phyloP scores from a whole-genome alignment of 2,329 filamentous ascomycete genomes.

The Aspergillus sp. region DNA sequence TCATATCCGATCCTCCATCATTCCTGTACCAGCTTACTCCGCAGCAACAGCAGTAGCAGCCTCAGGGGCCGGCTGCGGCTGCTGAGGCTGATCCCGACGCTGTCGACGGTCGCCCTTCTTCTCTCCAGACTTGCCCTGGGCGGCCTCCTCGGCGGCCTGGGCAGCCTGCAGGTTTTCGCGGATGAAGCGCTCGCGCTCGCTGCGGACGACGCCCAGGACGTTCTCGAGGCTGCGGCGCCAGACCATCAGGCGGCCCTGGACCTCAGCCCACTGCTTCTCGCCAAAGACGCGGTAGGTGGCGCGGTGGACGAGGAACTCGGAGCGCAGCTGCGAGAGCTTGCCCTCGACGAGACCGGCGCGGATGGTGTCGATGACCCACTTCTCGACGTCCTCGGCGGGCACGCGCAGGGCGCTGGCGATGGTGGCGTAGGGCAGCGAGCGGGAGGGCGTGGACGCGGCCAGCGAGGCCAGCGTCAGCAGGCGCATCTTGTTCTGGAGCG shows the following conservation, averaged over 20 bases:
- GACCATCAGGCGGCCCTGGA: slow-evolving; percentile 83
- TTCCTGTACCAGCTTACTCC: slow-evolving; percentile 1
- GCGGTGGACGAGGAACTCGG: slow-evolving; percentile 92
- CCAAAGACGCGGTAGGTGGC: slow-evolving; percentile 96
- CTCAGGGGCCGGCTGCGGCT: slow-evolving; percentile 3
- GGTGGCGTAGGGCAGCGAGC: slow-evolving; percentile 81
- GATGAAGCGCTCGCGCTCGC: slow-evolving; percentile 77
- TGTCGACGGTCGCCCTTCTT: slow-evolving; percentile 33
- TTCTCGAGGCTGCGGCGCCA: slow-evolving; percentile 80
- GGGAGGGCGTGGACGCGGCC: slow-evolving; percentile 76
- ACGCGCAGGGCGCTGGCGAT: slow-evolving; percentile 86
- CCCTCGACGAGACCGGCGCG: slow-evolving; percentile 93
- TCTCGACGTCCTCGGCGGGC: slow-evolving; percentile 79
- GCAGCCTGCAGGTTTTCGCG: slow-evolving; percentile 61
- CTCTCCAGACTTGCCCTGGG: slow-evolving; percentile 32
- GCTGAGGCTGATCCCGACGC: slow-evolving; percentile 23
- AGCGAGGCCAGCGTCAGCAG: slow-evolving; percentile 89
- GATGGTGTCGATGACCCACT: slow-evolving; percentile 99
- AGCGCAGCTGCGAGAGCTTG: slow-evolving; percentile 88
- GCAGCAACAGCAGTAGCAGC: background rate
- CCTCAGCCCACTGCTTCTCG: slow-evolving; percentile 97
- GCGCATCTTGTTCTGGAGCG: slow-evolving; percentile 91
- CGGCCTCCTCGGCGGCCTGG: slow-evolving; percentile 30
- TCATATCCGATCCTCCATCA: background rate
- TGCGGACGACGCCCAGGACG: slow-evolving; percentile 73